Evolutionary conservation across 352 stramenopile genomes (phyloP).

Genomic region (Salisapilia sapeloensis): DNA sequence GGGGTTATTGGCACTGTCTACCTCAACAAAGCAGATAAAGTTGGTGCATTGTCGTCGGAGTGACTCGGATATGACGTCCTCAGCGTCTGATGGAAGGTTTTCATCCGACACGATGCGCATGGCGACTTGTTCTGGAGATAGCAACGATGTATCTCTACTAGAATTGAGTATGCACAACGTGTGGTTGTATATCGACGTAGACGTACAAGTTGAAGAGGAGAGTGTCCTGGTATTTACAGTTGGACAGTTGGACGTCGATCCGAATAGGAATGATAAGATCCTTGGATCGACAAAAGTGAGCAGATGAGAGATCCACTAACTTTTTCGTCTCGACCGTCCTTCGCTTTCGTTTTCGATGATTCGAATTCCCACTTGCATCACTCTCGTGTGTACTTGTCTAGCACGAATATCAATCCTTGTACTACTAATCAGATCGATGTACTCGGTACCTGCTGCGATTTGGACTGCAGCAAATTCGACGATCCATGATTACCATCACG

Average conservation of each 20-base stretch:
- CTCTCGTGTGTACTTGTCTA: no score
- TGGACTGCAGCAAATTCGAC: no score
- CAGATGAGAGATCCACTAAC: no score
- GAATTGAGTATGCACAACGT: not conserved
- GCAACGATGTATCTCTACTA: conserved; percentile 8
- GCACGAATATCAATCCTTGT: no score
- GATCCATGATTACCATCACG: no score
- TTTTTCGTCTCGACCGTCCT: conserved; percentile 15
- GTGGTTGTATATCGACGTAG: not conserved
- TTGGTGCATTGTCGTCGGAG: conserved; percentile 48
- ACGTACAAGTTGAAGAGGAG: conserved; percentile 46
- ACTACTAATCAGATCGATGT: no score
- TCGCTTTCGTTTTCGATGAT: conserved; percentile 55
- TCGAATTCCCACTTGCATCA: no score
- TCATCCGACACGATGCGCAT: conserved; percentile 43
- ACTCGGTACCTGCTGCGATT: no score
- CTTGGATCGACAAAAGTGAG: no score
- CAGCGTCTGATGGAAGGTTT: conserved; percentile 9
- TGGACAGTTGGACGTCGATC: conserved; percentile 59
- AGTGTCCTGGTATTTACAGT: conserved; percentile 59
- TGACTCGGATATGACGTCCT: conserved; percentile 50
- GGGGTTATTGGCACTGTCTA: no score
- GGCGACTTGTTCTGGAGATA: conserved; percentile 34
- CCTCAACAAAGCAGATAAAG: conserved; percentile 28
- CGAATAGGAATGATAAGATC: conserved; percentile 59